These are phyloP conservation scores for Fragaria vesca DNA, from an alignment of 306 rosid genomes.

Conservation along the genomic window DNA sequence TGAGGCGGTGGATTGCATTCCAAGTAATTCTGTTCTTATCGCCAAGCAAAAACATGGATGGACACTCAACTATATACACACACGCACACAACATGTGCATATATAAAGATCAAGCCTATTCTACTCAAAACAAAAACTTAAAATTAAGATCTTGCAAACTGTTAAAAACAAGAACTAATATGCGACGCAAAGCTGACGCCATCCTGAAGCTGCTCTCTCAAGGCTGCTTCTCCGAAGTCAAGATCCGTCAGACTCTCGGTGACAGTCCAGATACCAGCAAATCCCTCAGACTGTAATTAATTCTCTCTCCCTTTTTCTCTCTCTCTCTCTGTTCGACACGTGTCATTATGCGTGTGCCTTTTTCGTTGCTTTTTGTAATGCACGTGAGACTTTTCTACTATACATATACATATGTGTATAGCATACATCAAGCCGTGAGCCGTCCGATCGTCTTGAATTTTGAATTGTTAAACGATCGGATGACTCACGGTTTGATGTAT, in stretches of 20 bases:
- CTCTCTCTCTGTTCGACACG: slow-evolving; percentile 2
- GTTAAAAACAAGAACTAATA: slow-evolving; percentile 11
- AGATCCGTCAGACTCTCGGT: slow-evolving; percentile 74
- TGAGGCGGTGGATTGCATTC: too few relatives aligned
- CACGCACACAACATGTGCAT: too few relatives aligned
- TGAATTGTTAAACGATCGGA: too few relatives aligned
- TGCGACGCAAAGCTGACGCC: slow-evolving; percentile 63
- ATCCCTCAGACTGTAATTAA: slow-evolving; percentile 80
- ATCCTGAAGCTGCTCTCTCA: slow-evolving; percentile 64
- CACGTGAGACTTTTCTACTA: neutral
- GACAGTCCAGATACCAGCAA: slow-evolving; percentile 96
- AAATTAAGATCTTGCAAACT: too few relatives aligned
- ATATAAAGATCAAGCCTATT: too few relatives aligned
- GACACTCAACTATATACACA: too few relatives aligned
- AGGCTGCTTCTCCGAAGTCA: slow-evolving; percentile 64
- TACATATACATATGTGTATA: neutral
- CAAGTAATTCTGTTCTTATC: too few relatives aligned
- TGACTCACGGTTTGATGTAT: too few relatives aligned
- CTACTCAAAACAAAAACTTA: too few relatives aligned
- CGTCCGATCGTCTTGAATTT: too few relatives aligned
- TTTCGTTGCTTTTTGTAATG: neutral
- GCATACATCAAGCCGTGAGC: neutral
- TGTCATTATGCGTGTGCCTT: neutral
- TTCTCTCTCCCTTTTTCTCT: slow-evolving; percentile 11
- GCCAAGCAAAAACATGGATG: too few relatives aligned